Base-by-base conservation (phyloP, 805 yeast genomes). In the Isabelozyma pseudorhagii region DNA sequence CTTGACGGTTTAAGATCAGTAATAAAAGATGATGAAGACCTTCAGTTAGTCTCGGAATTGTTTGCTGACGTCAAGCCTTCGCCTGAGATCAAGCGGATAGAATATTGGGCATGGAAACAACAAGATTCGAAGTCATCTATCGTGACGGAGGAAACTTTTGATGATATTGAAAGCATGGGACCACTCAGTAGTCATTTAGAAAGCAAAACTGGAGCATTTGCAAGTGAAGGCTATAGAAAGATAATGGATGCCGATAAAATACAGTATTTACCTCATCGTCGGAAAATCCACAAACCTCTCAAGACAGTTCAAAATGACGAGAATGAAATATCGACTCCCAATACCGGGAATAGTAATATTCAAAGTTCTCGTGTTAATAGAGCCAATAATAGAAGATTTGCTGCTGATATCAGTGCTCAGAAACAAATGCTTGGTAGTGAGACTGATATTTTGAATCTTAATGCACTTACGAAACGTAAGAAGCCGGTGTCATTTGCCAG, bases 401-500 rank as follows among this genome's bases (percentile, higher is more conserved):
- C 88, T 4, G 97, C 94, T 25, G 97, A 89, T 64, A 85, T 90
- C 40, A 87, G 85, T 59, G 89, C 92, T 1, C 92, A 87, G 56
- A 82, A 82, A 57, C 88, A 84, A 54, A 80, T 83, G 58, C 78
- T 89, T 57, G 94, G 94, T 40, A 77, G 89, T 2, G 96, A 89
- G 58, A 84, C 88, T 0, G 97, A 90, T 59, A 79, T 89, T 5
- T 71, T 92, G 56, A 85, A 89, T 42, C 78, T 90, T 69, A 93
- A 92, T 64, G 96, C 93, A 54, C 78, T 93, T 58, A 88, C 89
- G 55, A 91, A 89, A 62, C 80, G 97, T 54, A 89, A 87, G 66
- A 93, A 93, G 61, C 96, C 97, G 0, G 97, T 93, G 8, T 86
- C 94, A n/a, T 92, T 92, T 75, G 97, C 97, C 0, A 77, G 98